Percentiles rank a stretch among this genome's conserved stretches.
These are phyloP conservation scores for Mucor ambiguus DNA, from an alignment of 371 early-diverging fungal genomes.

Conservation along the genomic window DNA sequence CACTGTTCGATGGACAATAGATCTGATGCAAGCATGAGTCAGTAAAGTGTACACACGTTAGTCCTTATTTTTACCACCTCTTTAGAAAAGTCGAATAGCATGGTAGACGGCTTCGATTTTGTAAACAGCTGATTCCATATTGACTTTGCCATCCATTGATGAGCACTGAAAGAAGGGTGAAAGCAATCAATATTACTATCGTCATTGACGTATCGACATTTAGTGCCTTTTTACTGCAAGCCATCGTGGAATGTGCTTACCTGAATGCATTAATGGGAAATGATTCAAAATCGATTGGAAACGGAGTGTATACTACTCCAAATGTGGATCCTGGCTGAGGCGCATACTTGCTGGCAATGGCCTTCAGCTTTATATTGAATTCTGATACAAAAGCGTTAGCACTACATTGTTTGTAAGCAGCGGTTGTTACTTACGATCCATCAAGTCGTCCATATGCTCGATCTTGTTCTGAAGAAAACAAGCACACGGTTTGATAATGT, in stretches of 20 bases:
- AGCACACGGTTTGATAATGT: background rate
- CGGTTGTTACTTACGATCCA: background rate
- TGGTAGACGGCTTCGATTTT: background rate
- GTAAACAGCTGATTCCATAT: background rate
- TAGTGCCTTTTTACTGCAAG: background rate
- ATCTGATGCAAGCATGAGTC: background rate
- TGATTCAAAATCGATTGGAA: background rate
- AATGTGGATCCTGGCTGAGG: background rate
- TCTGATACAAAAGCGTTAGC: background rate
- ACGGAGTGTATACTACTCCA: background rate
- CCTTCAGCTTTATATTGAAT: background rate
- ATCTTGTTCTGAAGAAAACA: background rate
- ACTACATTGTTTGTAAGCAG: background rate
- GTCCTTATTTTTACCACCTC: background rate
- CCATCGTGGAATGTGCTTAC: background rate
- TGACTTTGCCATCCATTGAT: background rate
- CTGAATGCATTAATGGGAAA: background rate
- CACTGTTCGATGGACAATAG: background rate
- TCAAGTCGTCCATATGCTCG: background rate
- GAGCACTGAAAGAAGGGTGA: background rate
- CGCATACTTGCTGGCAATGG: background rate
- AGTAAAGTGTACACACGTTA: background rate
- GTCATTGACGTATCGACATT: background rate
- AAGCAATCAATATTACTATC: background rate
- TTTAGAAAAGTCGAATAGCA: background rate